Evolutionary conservation across 768 basidiomycete genomes (phyloP).

Genomic region (Phlebiopsis flavidoalba): DNA sequence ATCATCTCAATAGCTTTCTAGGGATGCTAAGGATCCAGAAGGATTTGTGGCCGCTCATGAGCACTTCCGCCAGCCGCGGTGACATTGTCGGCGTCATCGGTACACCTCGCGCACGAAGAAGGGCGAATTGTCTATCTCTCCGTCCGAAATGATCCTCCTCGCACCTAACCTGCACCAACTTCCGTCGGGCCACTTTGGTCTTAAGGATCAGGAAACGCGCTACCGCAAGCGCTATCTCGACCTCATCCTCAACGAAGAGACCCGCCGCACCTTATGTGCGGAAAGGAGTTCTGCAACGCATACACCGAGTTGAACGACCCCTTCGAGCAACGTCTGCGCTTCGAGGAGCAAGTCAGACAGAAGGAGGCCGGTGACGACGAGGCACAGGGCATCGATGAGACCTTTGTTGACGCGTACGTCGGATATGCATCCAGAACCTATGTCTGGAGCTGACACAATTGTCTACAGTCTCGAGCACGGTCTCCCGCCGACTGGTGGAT

Average conservation of each 20-base stretch:
- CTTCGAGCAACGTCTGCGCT: constrained; percentile 90
- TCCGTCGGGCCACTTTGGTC: constrained; percentile 85
- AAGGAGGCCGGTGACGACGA: constrained; percentile 98
- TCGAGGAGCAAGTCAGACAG: constrained; percentile 92
- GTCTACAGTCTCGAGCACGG: constrained; percentile 78
- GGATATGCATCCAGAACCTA: neutral
- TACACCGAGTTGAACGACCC: constrained; percentile 99
- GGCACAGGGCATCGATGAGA: constrained; percentile 95
- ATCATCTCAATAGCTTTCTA: constrained; percentile 18
- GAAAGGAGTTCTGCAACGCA: constrained; percentile 97
- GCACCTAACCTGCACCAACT: constrained; percentile 96
- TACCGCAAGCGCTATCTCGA: constrained; percentile 99
- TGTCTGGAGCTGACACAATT: constrained; percentile 1
- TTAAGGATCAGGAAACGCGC: constrained; percentile 96
- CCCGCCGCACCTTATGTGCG: constrained; percentile 93
- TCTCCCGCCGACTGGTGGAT: constrained; percentile 95
- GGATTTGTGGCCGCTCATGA: constrained; percentile 71
- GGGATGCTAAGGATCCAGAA: constrained; percentile 61
- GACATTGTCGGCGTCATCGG: constrained; percentile 95
- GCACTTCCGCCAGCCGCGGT: constrained; percentile 87
- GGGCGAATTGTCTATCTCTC: constrained; percentile 90
- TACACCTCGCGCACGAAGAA: constrained; percentile 84
- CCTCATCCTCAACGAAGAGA: constrained; percentile 88
- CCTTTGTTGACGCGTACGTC: constrained; percentile 86
- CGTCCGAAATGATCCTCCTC: constrained; percentile 78